These are phyloP conservation scores for Salvia rosmarinus DNA, from an alignment of 257 asterid genomes.

Conservation along the genomic window DNA sequence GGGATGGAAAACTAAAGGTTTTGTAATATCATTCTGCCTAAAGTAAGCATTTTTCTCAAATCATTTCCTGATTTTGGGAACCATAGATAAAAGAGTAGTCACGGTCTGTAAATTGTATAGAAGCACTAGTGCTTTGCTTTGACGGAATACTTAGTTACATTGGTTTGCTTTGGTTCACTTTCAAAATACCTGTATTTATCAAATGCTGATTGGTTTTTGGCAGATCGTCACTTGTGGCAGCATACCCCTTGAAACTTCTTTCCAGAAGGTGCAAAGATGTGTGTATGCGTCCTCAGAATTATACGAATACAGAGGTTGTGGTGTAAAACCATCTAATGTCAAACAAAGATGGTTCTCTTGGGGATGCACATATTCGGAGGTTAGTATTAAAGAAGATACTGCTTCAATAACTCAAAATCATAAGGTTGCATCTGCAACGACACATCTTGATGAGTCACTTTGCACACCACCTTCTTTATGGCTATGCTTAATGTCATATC, in stretches of 20 bases:
- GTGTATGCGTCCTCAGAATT: conserved; percentile 82
- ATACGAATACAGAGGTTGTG: conserved; percentile 79
- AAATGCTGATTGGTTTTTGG: not conserved
- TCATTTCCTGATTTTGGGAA: conserved; percentile 22
- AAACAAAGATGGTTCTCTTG: conserved; percentile 80
- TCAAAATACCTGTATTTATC: conserved; percentile 13
- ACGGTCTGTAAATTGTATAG: not conserved
- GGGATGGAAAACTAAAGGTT: not conserved
- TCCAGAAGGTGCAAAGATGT: conserved; percentile 81
- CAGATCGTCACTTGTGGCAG: conserved; percentile 99
- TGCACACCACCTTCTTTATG: not conserved
- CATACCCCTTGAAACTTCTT: conserved; percentile 93
- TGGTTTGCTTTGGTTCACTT: conserved; percentile 15
- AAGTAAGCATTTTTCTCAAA: not conserved
- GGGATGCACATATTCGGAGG: conserved; percentile 94
- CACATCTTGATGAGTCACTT: too few relatives aligned
- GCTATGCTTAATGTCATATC: not conserved
- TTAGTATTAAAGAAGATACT: conserved; percentile 39
- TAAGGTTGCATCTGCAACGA: not conserved
- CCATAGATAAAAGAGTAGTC: conserved; percentile 1
- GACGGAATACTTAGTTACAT: not conserved
- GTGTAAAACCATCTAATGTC: conserved; percentile 67
- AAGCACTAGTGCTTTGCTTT: not conserved
- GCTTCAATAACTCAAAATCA: conserved; percentile 2
- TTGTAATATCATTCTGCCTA: not conserved